Conservation (phyloP, 257 asterid genomes). For the Solanum dulcamara region DNA sequence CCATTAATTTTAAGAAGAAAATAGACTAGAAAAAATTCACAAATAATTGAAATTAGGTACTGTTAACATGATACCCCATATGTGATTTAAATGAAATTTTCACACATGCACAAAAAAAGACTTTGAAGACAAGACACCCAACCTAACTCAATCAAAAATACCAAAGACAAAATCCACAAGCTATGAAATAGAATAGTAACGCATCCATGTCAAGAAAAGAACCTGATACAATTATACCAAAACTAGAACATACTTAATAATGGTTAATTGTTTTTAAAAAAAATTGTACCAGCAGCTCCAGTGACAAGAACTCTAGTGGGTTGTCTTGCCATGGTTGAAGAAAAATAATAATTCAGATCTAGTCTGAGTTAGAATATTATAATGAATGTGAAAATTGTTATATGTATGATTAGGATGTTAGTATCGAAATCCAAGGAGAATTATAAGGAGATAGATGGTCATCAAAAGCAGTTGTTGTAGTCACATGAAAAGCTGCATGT, state of each 20-base stretch:
- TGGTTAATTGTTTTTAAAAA: background rate
- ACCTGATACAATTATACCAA: slow-evolving; percentile 8
- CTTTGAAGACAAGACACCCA: slow-evolving; percentile 10
- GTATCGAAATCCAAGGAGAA: slow-evolving; percentile 7
- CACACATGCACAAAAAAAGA: background rate
- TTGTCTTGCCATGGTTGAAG: slow-evolving; percentile 6
- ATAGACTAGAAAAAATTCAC: background rate
- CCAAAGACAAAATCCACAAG: slow-evolving; percentile 49
- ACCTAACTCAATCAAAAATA: background rate
- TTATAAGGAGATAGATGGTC: background rate
- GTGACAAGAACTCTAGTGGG: slow-evolving; percentile 30
- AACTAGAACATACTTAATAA: background rate
- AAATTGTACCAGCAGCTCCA: slow-evolving; percentile 18
- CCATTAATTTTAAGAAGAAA: slow-evolving; percentile 19
- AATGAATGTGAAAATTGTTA: background rate
- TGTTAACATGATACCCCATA: background rate
- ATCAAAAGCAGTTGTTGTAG: background rate
- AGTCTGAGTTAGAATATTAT: background rate
- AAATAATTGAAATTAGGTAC: background rate
- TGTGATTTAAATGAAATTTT: background rate
- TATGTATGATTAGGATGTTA: background rate
- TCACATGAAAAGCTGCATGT: slow-evolving; percentile 2
- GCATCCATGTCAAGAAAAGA: slow-evolving; percentile 46
- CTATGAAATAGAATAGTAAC: slow-evolving; percentile 40
- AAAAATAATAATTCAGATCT: background rate